Percentiles rank a stretch among this genome's conserved stretches.
Evolutionary conservation across 257 asterid genomes (phyloP).

Genomic region (Lithospermum erythrorhizon): DNA sequence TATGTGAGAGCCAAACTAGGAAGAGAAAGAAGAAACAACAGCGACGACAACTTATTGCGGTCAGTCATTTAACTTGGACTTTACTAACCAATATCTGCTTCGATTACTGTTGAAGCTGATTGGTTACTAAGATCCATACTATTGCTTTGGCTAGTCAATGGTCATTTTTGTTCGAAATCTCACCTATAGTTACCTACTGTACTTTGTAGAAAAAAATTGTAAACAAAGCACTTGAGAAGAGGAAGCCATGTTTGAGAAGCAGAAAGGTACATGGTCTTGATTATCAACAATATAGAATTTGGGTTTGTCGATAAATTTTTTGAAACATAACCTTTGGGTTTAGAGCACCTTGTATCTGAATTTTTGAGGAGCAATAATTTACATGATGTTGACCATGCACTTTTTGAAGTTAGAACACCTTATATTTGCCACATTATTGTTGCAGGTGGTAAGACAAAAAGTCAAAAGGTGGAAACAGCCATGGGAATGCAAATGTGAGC

Average conservation of each 20-base stretch:
- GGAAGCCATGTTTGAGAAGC: slow-evolving; percentile 39
- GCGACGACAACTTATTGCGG: slow-evolving; percentile 52
- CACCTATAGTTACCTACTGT: slow-evolving; percentile 11
- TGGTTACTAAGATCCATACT: background rate
- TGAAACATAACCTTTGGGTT: background rate
- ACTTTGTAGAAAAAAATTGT: slow-evolving; percentile 53
- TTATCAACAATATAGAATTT: background rate
- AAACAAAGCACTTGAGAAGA: slow-evolving; percentile 49
- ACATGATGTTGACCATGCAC: background rate
- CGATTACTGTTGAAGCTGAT: background rate
- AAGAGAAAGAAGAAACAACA: slow-evolving; percentile 52
- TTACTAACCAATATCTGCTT: background rate
- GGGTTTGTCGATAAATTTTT: too few relatives aligned
- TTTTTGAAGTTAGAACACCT: slow-evolving; percentile 3
- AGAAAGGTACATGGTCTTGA: slow-evolving; percentile 38
- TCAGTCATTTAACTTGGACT: slow-evolving; percentile 28
- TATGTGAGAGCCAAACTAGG: slow-evolving; percentile 22
- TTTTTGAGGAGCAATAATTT: background rate
- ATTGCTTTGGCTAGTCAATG: background rate
- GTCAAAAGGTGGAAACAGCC: slow-evolving; percentile 35
- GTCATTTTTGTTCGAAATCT: slow-evolving; percentile 8
- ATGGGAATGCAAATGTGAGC: slow-evolving; percentile 58
- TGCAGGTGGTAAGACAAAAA: slow-evolving; percentile 47
- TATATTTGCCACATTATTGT: slow-evolving; percentile 13
- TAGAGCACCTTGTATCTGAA: background rate